Percentiles rank a stretch among this genome's conserved stretches.
These are phyloP conservation scores for Jasminum sambac DNA, from an alignment of 257 asterid species.

Conservation along the genomic window DNA sequence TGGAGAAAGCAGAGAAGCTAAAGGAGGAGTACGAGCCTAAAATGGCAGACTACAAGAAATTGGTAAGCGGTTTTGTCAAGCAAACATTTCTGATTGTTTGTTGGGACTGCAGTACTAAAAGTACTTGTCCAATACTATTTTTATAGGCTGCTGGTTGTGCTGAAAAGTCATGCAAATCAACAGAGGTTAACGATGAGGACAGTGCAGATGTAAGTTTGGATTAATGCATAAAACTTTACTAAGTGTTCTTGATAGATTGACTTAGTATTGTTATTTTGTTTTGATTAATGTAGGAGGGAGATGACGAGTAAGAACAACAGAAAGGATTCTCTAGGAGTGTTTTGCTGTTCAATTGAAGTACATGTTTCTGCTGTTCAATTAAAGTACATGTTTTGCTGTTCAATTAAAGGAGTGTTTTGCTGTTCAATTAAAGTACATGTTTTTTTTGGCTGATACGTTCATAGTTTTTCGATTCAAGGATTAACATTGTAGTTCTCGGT, in stretches of 20 bases:
- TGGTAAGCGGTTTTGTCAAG: constrained; percentile 36
- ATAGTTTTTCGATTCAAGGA: constrained; percentile 33
- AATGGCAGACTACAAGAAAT: constrained; percentile 62
- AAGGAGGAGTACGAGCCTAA: constrained; percentile 55
- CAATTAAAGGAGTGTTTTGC: too few relatives aligned
- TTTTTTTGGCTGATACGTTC: constrained; percentile 15
- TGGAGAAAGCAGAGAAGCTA: constrained; percentile 48
- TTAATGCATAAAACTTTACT: neutral
- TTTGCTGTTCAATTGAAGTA: constrained; percentile 12
- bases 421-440: too few relatives aligned
- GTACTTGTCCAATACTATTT: neutral
- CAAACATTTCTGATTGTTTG: neutral
- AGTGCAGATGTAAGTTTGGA: constrained; percentile 50
- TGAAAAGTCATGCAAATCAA: constrained; percentile 70
- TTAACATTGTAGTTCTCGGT: constrained; percentile 22
- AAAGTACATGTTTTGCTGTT: too few relatives aligned
- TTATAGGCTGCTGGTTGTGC: constrained; percentile 46
- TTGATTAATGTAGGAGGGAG: constrained; percentile 42
- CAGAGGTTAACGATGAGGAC: constrained; percentile 57
- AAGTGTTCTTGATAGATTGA: neutral
- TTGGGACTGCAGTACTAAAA: neutral
- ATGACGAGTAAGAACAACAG: constrained; percentile 38
- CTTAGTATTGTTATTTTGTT: neutral
- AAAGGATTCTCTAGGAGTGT: neutral
- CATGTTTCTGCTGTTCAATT: constrained; percentile 25